Evolutionary conservation across 306 rosid genomes (phyloP).

Genomic region (Crataegus laevigata): DNA sequence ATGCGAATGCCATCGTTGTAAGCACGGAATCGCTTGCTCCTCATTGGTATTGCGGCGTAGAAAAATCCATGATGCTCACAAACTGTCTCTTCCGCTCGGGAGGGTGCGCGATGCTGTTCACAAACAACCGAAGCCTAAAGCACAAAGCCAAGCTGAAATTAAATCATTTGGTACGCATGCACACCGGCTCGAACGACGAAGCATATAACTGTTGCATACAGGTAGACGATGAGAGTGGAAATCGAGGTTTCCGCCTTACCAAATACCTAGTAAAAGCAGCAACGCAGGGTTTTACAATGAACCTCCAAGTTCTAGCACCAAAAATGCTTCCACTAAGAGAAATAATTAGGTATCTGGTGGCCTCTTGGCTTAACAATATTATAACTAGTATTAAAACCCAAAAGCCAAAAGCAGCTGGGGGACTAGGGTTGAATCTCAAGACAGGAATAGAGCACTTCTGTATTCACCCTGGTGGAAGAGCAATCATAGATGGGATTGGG

Average conservation of each 20-base stretch:
- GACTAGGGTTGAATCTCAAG: constrained; percentile 48
- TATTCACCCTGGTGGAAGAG: constrained; percentile 72
- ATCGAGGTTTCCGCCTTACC: constrained; percentile 59
- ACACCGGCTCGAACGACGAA: constrained; percentile 62
- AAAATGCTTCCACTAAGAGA: constrained; percentile 58
- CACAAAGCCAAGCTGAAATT: constrained; percentile 48
- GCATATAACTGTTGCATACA: constrained; percentile 77
- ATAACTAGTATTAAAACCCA: neutral
- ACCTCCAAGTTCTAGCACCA: constrained; percentile 44
- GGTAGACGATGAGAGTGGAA: constrained; percentile 55
- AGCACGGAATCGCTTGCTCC: constrained; percentile 79
- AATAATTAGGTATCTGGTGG: constrained; percentile 26
- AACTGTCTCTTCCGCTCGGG: constrained; percentile 78
- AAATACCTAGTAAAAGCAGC: constrained; percentile 61
- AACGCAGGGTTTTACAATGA: constrained; percentile 45
- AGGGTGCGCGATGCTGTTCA: constrained; percentile 65
- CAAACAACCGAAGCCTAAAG: constrained; percentile 37
- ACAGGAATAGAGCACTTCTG: constrained; percentile 68
- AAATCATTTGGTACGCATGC: constrained; percentile 56
- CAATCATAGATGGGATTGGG: constrained; percentile 73
- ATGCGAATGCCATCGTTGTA: constrained; percentile 50
- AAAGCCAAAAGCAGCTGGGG: neutral
- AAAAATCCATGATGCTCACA: constrained; percentile 66
- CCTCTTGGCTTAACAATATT: neutral
- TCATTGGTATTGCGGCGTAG: constrained; percentile 70